Conservation (phyloP, 345 rosid species). For the Sonneratia alba region DNA sequence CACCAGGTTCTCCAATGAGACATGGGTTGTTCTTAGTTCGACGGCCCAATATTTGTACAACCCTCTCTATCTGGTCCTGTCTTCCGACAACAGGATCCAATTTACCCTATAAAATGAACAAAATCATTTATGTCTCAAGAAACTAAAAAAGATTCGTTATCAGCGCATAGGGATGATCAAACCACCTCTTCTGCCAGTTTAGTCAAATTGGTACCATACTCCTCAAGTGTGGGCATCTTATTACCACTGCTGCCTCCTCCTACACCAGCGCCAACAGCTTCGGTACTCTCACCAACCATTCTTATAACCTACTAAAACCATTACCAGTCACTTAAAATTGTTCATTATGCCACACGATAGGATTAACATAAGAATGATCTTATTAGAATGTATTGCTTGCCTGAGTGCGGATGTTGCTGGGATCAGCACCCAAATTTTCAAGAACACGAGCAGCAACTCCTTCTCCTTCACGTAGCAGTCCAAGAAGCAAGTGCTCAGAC, state of each 20-base stretch:
- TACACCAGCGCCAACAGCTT: constrained; percentile 67
- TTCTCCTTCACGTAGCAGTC: constrained; percentile 96
- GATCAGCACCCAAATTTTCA: constrained; percentile 90
- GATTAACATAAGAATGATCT: background rate
- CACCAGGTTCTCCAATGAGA: constrained; percentile 99
- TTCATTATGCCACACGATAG: background rate
- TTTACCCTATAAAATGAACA: constrained; percentile 55
- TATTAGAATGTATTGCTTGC: constrained; percentile 23
- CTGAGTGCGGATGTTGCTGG: constrained; percentile 90
- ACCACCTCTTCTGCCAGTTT: constrained; percentile 93
- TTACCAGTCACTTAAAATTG: background rate
- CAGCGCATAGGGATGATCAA: background rate
- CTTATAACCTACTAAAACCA: constrained; percentile 65
- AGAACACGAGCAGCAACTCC: constrained; percentile 99
- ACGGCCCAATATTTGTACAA: constrained; percentile 90
- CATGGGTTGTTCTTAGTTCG: constrained; percentile 97
- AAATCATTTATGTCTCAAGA: background rate
- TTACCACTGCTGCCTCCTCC: constrained; percentile 70
- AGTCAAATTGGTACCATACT: constrained; percentile 95
- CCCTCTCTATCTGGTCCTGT: constrained; percentile 91
- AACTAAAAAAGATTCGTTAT: background rate
- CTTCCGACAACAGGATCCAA: constrained; percentile 99
- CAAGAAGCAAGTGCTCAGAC: constrained; percentile 95
- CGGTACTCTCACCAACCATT: constrained; percentile 93
- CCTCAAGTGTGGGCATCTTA: constrained; percentile 98